A percentile compares a stretch with the other conserved stretches of the same genome.
Conservation (phyloP, 768 basidiomycete genomes). For the Trametes cingulata region DNA sequence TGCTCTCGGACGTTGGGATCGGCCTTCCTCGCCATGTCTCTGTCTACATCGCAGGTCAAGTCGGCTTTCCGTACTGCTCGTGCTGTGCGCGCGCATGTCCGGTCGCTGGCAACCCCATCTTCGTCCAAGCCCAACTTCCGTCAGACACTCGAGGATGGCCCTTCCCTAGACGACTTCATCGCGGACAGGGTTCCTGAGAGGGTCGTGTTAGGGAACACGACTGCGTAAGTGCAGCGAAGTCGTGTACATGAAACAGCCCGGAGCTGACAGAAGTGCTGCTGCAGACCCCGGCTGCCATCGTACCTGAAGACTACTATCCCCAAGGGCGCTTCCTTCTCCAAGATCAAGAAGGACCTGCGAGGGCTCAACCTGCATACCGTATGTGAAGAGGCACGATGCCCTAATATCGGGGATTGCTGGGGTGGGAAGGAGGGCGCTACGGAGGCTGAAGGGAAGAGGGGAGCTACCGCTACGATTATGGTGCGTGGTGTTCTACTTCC, state of each 20-base stretch:
- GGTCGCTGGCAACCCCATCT: slow-evolving; percentile 52
- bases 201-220: slow-evolving; percentile 71
- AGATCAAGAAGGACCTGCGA: slow-evolving; percentile 93
- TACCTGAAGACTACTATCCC: slow-evolving; percentile 93
- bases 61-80: slow-evolving; percentile 21
- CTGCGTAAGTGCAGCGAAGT: slow-evolving; percentile 46
- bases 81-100: slow-evolving; percentile 30
- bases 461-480: slow-evolving; percentile 99
- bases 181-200: slow-evolving; percentile 56
- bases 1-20: not conserved
- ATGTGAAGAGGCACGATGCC: slow-evolving; percentile 98
- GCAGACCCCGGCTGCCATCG: slow-evolving; percentile 81
- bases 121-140: slow-evolving; percentile 47
- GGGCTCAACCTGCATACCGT: slow-evolving; percentile 93
- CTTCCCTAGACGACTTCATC: slow-evolving; percentile 80
- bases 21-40: not conserved
- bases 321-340: slow-evolving; percentile 82
- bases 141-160: slow-evolving; percentile 61
- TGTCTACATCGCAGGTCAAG: slow-evolving; percentile 3
- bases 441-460: slow-evolving; percentile 70
- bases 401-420: slow-evolving; percentile 99
- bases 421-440: slow-evolving; percentile 73
- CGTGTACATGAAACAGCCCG: not conserved
- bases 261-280: slow-evolving; percentile 4
- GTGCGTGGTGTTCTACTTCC: slow-evolving; percentile 42